Conservation (phyloP, 2,329 filamentous ascomycete species). For the Calonectria fujianensis region DNA sequence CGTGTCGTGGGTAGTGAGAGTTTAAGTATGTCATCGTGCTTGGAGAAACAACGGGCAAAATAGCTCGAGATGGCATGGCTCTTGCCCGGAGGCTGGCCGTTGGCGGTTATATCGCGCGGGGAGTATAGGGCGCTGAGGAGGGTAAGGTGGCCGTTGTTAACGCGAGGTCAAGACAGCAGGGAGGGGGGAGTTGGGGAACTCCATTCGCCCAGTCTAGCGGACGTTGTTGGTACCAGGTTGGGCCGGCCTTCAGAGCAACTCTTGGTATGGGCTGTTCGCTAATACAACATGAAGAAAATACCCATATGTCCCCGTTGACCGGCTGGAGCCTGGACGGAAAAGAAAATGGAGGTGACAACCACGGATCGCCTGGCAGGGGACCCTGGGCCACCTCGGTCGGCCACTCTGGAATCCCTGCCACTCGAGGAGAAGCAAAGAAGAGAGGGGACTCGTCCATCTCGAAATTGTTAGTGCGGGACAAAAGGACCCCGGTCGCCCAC, state of each 20-base stretch:
- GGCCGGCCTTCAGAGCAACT: constrained; percentile 10
- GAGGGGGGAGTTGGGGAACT: constrained; percentile 25
- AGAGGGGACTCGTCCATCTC: constrained; percentile 40
- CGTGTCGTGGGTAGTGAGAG: constrained; percentile 43
- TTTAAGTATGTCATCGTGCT: constrained; percentile 37
- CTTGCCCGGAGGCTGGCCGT: constrained; percentile 9
- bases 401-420: constrained; percentile 32
- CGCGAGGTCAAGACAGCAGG: constrained; percentile 18
- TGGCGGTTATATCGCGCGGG: constrained; percentile 33
- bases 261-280: constrained; percentile 34
- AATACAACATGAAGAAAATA: constrained; percentile 24
- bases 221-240: constrained; percentile 16
- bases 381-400: constrained; percentile 31
- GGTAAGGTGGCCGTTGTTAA: constrained; percentile 29
- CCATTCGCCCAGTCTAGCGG: constrained; percentile 1
- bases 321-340: constrained; percentile 24
- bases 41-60: constrained; percentile 41
- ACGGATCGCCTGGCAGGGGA: constrained; percentile 31
- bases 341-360: constrained; percentile 29
- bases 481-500: constrained; percentile 38
- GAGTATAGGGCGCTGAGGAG: constrained; percentile 30
- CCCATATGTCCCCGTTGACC: constrained; percentile 27
- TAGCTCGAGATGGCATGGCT: constrained; percentile 40
- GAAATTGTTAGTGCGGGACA: constrained; percentile 55
- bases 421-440: constrained; percentile 36